Evolutionary conservation across 1,284 basidiomycete genomes (phyloP), one percentile per base, ranked within the genome.

Genomic region (Cutaneotrichosporon mucoides): DNA sequence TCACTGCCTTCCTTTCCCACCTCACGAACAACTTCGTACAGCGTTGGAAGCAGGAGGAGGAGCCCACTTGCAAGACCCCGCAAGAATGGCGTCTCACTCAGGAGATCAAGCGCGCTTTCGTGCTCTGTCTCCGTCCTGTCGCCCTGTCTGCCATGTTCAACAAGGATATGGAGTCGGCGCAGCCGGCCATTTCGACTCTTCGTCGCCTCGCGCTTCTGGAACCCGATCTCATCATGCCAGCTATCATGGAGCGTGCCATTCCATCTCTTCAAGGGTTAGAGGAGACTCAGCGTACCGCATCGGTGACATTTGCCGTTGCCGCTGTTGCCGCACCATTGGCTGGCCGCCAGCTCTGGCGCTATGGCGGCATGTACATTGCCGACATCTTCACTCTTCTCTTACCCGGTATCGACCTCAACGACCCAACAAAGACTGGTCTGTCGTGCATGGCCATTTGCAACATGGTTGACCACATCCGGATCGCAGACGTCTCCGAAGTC

Each of bases 131-230:
- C 45, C 85, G 90, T 44, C 95, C 92, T 0, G 90, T 95, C 8
- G 89, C 91, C 1, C 81, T 99, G 40, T 84, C 98, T 10, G 86
- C 91, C 24, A 96, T 99, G 88, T 99, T 99, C 79, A 88, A 92
- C 53, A 97, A 98, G 77, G 81, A 82, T 55, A 73, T 79, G 52
- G 68, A 81, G 38, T 80, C 81, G 13, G 79, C 81, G 15, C 74
- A 77, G 2, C 76, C 79, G 2, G 78, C 81, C 3, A 79, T 82
- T 41, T 73, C 73, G 4, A 76, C 77, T 5, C 67, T 82, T 38
- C 75, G 73, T 48, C 73, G 76, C 16, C 60, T 92, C 83, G 84
- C 84, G 59, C 80, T 89, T 57, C 82, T 99, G 5, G 92, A 96
- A 70, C 92, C 95, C 0, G 82, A 84, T 33, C 80, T 97, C 45